phyloP scores from a whole-genome alignment of 2,329 filamentous ascomycete genomes.

The Xylaria sp. region DNA sequence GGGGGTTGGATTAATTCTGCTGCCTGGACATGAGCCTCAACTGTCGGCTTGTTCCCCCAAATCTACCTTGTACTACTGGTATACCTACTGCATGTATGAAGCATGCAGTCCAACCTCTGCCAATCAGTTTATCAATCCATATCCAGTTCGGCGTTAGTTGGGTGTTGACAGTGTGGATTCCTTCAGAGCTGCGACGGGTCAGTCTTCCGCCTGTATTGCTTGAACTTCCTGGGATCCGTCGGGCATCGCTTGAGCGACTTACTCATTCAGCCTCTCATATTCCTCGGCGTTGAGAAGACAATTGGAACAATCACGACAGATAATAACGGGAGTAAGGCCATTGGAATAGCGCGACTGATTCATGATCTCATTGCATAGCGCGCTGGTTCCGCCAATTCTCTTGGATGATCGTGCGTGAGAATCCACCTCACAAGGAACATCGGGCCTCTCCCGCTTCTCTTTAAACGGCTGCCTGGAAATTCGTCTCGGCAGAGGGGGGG shows the following conservation, averaged over 20 bases:
- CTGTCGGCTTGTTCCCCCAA: background rate
- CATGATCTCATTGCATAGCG: slow-evolving; percentile 6
- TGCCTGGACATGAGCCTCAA: slow-evolving; percentile 19
- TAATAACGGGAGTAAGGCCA: background rate
- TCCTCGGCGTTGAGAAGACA: background rate
- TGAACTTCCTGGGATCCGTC: background rate
- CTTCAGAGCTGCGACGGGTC: background rate
- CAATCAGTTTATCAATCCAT: background rate
- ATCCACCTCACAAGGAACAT: slow-evolving; percentile 1
- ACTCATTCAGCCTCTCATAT: background rate
- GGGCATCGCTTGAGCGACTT: background rate
- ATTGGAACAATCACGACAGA: background rate
- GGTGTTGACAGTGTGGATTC: background rate
- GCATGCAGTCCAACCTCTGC: background rate
- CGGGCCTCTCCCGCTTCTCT: slow-evolving; percentile 9
- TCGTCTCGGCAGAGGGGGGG: slow-evolving; percentile 1
- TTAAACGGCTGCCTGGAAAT: slow-evolving; percentile 33
- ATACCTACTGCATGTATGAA: background rate
- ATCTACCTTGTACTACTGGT: background rate
- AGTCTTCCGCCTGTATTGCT: background rate
- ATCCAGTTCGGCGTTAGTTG: background rate
- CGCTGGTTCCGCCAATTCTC: background rate
- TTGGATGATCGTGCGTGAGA: background rate
- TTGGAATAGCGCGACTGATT: slow-evolving; percentile 1
- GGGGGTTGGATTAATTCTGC: slow-evolving; percentile 18